Conservation (phyloP, 768 basidiomycete genomes). For the Vararia minispora region DNA sequence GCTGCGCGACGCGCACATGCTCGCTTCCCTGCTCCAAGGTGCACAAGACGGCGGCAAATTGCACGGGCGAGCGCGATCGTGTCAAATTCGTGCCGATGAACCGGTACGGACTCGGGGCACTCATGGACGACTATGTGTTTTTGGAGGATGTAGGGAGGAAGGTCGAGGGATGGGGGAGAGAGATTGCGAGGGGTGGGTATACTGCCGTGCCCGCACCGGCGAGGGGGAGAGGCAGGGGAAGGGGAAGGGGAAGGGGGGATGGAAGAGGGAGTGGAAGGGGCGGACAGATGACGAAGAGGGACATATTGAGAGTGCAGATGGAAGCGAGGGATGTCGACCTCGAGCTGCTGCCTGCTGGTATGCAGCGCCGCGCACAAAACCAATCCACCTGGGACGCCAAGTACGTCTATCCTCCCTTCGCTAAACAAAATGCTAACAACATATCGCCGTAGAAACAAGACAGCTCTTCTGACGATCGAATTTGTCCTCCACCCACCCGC, state of each 20-base stretch:
- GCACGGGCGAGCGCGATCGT: constrained; percentile 66
- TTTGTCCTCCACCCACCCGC: constrained; percentile 51
- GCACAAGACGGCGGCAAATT: constrained; percentile 56
- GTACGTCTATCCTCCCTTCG: constrained; percentile 27
- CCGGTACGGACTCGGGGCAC: constrained; percentile 69
- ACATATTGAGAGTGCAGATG: constrained; percentile 58
- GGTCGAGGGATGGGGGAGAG: constrained; percentile 61
- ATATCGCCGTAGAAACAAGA: constrained; percentile 41
- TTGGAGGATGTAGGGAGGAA: constrained; percentile 75
- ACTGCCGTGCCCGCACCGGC: constrained; percentile 16
- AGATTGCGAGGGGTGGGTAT: constrained; percentile 57
- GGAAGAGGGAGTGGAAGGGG: constrained; percentile 20
- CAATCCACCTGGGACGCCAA: constrained; percentile 77
- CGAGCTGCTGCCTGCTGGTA: constrained; percentile 69
- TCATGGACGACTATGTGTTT: constrained; percentile 85
- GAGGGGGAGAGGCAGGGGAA: constrained; percentile 17
- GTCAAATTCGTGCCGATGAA: constrained; percentile 72
- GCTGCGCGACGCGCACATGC: constrained; percentile 62
- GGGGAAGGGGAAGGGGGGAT: constrained; percentile 21
- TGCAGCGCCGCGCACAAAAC: constrained; percentile 69
- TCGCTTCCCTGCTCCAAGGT: constrained; percentile 53
- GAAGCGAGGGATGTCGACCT: constrained; percentile 59
- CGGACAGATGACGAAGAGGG: constrained; percentile 43
- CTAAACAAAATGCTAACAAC: constrained; percentile 1
- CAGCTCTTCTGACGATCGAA: constrained; percentile 61